Conservation (phyloP, 2,329 filamentous ascomycete species). For the Fusarium sp. region DNA sequence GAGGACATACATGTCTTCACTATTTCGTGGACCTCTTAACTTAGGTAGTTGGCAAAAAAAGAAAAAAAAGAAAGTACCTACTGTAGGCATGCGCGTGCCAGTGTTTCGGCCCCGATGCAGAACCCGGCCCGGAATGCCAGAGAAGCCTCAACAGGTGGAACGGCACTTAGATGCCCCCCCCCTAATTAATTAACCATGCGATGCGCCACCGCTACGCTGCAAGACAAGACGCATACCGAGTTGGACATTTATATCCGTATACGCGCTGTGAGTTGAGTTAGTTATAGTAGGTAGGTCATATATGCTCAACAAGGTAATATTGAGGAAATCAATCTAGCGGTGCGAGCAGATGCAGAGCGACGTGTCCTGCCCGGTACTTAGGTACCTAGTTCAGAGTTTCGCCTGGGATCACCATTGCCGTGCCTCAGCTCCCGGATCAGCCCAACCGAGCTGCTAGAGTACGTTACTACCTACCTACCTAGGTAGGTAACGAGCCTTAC, state of each 20-base stretch:
- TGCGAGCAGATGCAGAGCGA: not conserved
- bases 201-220: slow-evolving; percentile 15
- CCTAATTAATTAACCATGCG: not conserved
- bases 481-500: no score
- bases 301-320: slow-evolving; percentile 5
- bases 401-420: slow-evolving; percentile 22
- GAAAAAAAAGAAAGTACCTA: slow-evolving; percentile 21
- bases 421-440: slow-evolving; percentile 19
- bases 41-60: not conserved
- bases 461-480: no score
- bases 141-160: not conserved
- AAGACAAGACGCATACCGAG: slow-evolving; percentile 22
- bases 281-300: no score
- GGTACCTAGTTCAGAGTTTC: slow-evolving; percentile 4
- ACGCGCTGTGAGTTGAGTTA: slow-evolving; percentile 15
- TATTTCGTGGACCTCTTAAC: not conserved
- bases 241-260: slow-evolving; percentile 36
- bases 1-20: slow-evolving; percentile 12
- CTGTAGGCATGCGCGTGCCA: slow-evolving; percentile 33
- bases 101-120: slow-evolving; percentile 42
- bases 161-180: slow-evolving; percentile 1
- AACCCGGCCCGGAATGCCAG: slow-evolving; percentile 31
- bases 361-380: not conserved
- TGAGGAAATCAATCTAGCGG: slow-evolving; percentile 7
- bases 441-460: not conserved